Evolutionary conservation across 306 rosid genomes (phyloP), one percentile per base, ranked within the genome.

Genomic region (Lagenaria siceraria): DNA sequence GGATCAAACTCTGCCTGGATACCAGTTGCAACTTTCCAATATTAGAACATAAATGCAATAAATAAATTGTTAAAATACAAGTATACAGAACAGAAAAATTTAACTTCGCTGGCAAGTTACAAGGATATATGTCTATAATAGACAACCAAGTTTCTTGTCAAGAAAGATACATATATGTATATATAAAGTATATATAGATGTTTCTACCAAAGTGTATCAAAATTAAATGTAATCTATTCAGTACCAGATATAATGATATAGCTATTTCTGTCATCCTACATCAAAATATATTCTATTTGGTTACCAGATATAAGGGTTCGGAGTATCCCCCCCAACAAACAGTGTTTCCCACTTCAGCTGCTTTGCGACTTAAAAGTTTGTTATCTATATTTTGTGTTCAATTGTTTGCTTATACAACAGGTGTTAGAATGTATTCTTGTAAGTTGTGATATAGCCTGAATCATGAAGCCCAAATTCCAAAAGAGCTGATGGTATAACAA

Each of bases 1-100:
- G 99, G 99, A 81, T 95, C 99, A 87, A 92, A 95, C 85, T 92
- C 99, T 76, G 97, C 97, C 99, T 92, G 89, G 79, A 85, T 80
- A 33, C 38, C 79, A 84, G 55, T 82, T 72, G 75, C 77, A 78
- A 74, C 22, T 59, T 66, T 51, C 72, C 83, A 86, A 42, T 54
- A 75, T 51, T 17, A 77, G 17, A 72, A 56, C 3, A 59, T 48
- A 54, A 70, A 51, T 43, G 74, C 27, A 76, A 76, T 21, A 24
- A 42, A 76, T 24, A 40, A 69, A 43, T 36, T 24, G 69, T 10
- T 24, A 21, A 33, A 15, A 42, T 56, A 40, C 21, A 76, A 58
- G 38, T 13, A 76, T 58, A 59, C 42, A 59, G 65, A 59, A 76
- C 38, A 59, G 70, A 13, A 38, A 40, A 76, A 14, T 15, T 15